phyloP scores from a whole-genome alignment of 2,329 filamentous ascomycete species.

The Exophiala xenobiotica region DNA sequence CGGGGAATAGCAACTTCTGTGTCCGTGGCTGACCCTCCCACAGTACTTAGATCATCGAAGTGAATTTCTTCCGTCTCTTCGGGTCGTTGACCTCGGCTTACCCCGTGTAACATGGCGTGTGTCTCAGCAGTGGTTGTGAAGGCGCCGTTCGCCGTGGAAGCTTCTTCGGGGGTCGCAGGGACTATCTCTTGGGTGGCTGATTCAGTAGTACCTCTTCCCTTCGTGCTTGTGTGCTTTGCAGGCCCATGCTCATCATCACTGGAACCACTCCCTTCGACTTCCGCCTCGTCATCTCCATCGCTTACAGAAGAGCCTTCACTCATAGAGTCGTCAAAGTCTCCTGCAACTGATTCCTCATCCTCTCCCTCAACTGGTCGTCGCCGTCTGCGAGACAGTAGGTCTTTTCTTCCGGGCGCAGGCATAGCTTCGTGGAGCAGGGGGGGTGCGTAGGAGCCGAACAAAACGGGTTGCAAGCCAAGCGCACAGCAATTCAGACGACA shows the following conservation, averaged over 20 bases:
- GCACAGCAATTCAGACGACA: conserved; percentile 1
- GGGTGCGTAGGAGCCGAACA: neutral
- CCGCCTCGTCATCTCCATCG: conserved; percentile 58
- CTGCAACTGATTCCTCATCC: conserved; percentile 50
- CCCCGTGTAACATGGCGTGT: conserved; percentile 60
- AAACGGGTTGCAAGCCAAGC: neutral
- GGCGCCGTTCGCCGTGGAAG: conserved; percentile 1
- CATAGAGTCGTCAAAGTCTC: conserved; percentile 59
- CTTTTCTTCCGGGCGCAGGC: conserved; percentile 44
- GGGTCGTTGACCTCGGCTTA: conserved; percentile 47
- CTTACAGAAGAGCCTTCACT: conserved; percentile 61
- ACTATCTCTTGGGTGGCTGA: neutral
- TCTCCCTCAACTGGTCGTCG: conserved; percentile 51
- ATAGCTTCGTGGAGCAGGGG: conserved; percentile 32
- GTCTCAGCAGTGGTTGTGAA: conserved; percentile 48
- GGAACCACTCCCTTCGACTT: conserved; percentile 58
- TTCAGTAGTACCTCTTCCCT: neutral
- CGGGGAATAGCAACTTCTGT: conserved; percentile 30
- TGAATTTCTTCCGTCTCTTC: conserved; percentile 48
- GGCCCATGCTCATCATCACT: conserved; percentile 51
- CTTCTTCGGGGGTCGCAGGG: neutral
- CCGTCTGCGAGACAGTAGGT: conserved; percentile 47
- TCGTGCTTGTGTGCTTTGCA: conserved; percentile 20
- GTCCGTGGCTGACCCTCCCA: neutral
- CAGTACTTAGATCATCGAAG: conserved; percentile 46